Evolutionary conservation across 176 grass and related monocot species (phyloP), one percentile per base, ranked within the genome.

Genomic region (Musa acuminata): DNA sequence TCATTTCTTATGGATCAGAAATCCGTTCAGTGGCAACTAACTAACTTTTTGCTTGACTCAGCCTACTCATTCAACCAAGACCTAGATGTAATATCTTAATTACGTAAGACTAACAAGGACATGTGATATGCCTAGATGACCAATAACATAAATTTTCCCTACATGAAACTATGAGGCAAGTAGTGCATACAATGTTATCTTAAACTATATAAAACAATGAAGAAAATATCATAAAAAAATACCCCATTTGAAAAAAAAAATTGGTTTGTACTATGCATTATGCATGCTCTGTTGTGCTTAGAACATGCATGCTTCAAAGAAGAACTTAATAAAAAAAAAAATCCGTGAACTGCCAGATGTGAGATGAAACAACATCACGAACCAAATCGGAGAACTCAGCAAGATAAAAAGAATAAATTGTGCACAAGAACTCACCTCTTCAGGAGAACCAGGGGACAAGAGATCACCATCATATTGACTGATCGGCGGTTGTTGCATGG

Each of bases 391-490:
- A 49, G 67, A 64, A 64, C 62, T n/a, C 10, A 64, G 62, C 62
- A 50, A 9, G 23, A 17, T 2, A 23, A 69, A 69, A 3, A 3
- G 11, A 23, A 49, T 17, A 48, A 50, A 16, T 9, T 8, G 62
- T 49, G 19, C 19, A 19, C 19, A 20, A 70, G 8, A 1, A 51
- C 77, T 79, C 68, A 67, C 77, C 77, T 79, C 77, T 19, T 79
- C 77, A 20, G 52, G 65, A 53, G 77, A 79, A 60, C 25, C 71
- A 58, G 77, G 66, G 27, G 26, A 50, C 8, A 69, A 57, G 59
- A 70, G 16, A n/a, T 59, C 66, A 19, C 11, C 66, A 58, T 59
- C 52, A 71, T 79, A 71, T 26, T 79, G 51, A 79, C 77, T 71
- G 29, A 79, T 79, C 17, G 65, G 65, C 23, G 52, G 77, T 17